These are phyloP conservation scores for Apiotrichum mycotoxinovorans DNA, from an alignment of 1,284 basidiomycete genomes.

Conservation along the genomic window DNA sequence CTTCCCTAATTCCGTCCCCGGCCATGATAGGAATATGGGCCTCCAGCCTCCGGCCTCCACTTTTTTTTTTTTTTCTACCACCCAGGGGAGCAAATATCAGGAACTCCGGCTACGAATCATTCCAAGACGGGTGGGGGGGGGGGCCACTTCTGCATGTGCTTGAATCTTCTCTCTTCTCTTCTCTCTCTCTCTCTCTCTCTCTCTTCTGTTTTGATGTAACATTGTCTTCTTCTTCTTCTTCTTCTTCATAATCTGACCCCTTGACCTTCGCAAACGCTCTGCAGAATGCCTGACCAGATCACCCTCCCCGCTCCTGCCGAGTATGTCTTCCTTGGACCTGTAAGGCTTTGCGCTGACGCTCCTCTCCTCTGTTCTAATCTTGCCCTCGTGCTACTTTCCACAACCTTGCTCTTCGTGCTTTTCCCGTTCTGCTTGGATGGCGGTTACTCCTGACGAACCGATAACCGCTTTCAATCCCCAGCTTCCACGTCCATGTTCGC, in stretches of 20 bases:
- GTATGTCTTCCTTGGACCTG: slow-evolving; percentile 39
- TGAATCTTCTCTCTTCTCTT: background rate
- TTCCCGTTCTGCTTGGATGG: background rate
- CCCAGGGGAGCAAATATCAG: too few species aligned
- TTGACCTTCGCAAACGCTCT: background rate
- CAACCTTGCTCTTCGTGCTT: background rate
- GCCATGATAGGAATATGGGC: too few species aligned
- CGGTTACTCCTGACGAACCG: background rate
- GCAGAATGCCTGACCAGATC: slow-evolving; percentile 30
- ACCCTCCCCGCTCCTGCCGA: slow-evolving; percentile 72
- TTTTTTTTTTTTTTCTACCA: too few species aligned
- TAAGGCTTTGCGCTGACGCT: too few species aligned
- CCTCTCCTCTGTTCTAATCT: background rate
- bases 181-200: background rate
- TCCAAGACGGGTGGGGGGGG: too few species aligned
- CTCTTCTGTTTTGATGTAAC: too few species aligned
- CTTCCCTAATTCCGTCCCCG: too few species aligned
- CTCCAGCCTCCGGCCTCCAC: too few species aligned
- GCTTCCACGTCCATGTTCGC: slow-evolving; percentile 93
- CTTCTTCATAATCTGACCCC: background rate
- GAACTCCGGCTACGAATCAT: too few species aligned
- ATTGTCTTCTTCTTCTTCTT: background rate
- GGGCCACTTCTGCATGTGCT: too few species aligned
- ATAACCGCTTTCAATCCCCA: slow-evolving; percentile 21
- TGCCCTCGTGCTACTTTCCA: background rate